Evolutionary conservation across 2,329 filamentous ascomycete genomes (phyloP).

Genomic region (Parastagonospora nodorum): DNA sequence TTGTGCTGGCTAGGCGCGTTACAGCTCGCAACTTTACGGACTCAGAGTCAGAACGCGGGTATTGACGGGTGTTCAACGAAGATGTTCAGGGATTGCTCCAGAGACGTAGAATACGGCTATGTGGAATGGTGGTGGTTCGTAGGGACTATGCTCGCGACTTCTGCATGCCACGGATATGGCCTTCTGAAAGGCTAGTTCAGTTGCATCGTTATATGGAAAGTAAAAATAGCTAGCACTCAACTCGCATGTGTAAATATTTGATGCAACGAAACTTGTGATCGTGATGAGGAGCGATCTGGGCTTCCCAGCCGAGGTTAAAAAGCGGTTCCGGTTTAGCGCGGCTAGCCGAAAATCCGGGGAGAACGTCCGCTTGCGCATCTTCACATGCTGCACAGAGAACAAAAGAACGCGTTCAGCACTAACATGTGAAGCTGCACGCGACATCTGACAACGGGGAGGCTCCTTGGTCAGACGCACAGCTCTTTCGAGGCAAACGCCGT

Average conservation of each 20-base stretch:
- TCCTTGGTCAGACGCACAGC: background rate
- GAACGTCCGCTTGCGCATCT: conserved; percentile 21
- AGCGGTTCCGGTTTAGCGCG: conserved; percentile 6
- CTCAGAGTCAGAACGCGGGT: background rate
- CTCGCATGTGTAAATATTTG: background rate
- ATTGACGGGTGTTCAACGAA: conserved; percentile 2
- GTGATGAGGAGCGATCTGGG: background rate
- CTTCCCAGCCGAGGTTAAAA: conserved; percentile 20
- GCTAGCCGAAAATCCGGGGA: conserved; percentile 9
- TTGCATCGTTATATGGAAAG: too few species aligned
- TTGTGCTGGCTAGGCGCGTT: conserved; percentile 45
- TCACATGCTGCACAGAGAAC: conserved; percentile 34
- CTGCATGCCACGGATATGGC: conserved; percentile 31
- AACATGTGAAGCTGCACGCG: conserved; percentile 38
- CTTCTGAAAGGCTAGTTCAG: conserved; percentile 32
- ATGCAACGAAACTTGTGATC: background rate
- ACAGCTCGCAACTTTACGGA: conserved; percentile 21
- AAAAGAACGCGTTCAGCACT: conserved; percentile 12
- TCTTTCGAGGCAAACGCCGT: background rate
- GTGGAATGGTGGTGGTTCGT: conserved; percentile 8
- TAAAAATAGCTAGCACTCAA: background rate
- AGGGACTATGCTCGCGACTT: conserved; percentile 6
- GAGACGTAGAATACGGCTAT: background rate
- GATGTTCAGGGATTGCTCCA: background rate
- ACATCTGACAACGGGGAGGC: conserved; percentile 21